Base-by-base conservation (phyloP, 2,329 filamentous ascomycete species). In the Monosporascus sp. region DNA sequence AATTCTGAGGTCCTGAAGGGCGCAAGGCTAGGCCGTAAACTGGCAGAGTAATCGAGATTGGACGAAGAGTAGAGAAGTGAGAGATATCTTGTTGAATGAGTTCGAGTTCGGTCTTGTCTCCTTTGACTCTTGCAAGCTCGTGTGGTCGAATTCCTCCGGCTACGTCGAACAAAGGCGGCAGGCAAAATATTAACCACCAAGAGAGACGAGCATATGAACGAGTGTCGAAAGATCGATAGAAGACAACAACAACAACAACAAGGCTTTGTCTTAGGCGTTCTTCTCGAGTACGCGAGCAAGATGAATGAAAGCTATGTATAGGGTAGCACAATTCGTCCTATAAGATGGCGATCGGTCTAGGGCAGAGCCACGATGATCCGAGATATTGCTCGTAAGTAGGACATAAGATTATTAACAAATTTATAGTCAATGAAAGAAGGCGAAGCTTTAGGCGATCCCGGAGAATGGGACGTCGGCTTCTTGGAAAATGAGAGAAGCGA, bases 321-420 rank as follows among this genome's bases (percentile, higher is more conserved):
- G 8, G 24, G 20, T 31, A 46, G 42, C 42, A 46, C 42, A 31
- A 46, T 46, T 18, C 42, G 20, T n/a, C 17, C n/a, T 31, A 27
- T 14, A 14, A n/a, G 45, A 56, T 49, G 47, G 50, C n/a, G 41
- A 38, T 45, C 42, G 39, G 46, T 54, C 58, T 57, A 53, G 51
- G 51, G 50, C 49, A 51, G 55, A 56, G 54, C 53, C 39, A 24
- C 50, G 51, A 54, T 52, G 52, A 49, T 25, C 51, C 52, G 52
- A 51, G 45, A 55, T 49, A 50, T 47, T 56, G 59, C 59, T 56
- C 57, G 55, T 51, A 31, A 25, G 50, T 54, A 59, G 64, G 56
- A 57, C 55, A 57, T 53, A 65, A 62, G 57, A 61, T 63, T 64
- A 66, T 67, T 68, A 67, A 60, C 59, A 67, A 66, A 61, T 56